phyloP scores from a whole-genome alignment of 495 filamentous ascomycete genomes.

The Xylaria curta region DNA sequence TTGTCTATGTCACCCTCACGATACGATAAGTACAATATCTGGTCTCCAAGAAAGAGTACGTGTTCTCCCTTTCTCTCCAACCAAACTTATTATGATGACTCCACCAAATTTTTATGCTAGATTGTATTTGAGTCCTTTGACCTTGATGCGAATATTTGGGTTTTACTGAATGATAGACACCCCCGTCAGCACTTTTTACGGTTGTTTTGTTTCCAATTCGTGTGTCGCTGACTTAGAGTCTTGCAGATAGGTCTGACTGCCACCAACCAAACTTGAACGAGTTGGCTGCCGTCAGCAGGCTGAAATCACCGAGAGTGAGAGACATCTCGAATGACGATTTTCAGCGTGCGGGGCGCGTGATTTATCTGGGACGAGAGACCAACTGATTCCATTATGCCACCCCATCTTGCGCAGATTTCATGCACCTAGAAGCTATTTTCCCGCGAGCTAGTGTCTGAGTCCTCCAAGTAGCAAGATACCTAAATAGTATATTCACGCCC shows the following conservation, averaged over 20 bases:
- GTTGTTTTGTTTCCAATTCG: not conserved
- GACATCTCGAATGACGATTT: not conserved
- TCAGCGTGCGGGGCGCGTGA: not conserved
- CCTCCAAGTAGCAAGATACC: not conserved
- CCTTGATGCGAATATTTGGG: slow-evolving; percentile 44
- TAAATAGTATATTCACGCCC: not conserved
- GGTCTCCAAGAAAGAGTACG: not conserved
- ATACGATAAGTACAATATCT: not conserved
- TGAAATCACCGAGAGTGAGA: not conserved
- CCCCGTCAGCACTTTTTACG: not conserved
- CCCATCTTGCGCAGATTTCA: not conserved
- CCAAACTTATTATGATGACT: slow-evolving; percentile 36
- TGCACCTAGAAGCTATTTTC: not conserved
- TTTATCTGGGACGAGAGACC: not conserved
- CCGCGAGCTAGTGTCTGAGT: not conserved
- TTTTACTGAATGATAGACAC: slow-evolving; percentile 34
- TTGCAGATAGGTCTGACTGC: not conserved
- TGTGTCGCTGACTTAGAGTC: not conserved
- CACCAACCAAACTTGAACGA: not conserved
- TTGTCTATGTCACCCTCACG: not conserved
- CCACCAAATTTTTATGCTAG: slow-evolving; percentile 44
- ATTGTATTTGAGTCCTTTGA: slow-evolving; percentile 48
- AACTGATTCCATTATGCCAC: not conserved
- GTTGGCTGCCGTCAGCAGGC: not conserved
- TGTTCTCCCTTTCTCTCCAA: not conserved